A percentile compares a stretch with the other conserved stretches of the same genome.
Evolutionary conservation across 73 alveolate genomes (phyloP).

Genomic region (Paramecium tetraurelia): DNA sequence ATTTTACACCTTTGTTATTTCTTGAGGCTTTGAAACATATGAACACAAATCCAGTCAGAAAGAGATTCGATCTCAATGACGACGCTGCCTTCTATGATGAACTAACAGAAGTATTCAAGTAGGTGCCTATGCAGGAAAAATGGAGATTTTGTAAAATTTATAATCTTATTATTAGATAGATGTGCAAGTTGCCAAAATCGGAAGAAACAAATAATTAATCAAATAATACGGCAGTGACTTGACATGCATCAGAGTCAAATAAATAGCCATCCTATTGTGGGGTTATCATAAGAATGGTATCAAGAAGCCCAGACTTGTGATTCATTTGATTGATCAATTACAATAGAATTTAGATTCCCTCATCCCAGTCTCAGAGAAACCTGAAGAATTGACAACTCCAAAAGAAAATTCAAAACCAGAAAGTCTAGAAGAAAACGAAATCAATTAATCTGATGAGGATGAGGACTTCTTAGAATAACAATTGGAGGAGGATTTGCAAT

Average conservation of each 20-base stretch:
- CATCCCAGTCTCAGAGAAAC: background rate
- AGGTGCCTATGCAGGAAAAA: conserved; percentile 15
- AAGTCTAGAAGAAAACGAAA: background rate
- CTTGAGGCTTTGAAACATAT: background rate
- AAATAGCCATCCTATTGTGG: conserved; percentile 29
- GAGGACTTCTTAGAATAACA: background rate
- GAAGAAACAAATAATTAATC: background rate
- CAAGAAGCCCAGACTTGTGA: background rate
- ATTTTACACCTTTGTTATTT: background rate
- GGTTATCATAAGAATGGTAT: conserved; percentile 23
- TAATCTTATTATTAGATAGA: conserved; percentile 23
- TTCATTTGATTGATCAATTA: background rate
- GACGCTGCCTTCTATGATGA: background rate
- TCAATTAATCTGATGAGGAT: background rate
- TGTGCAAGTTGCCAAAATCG: background rate
- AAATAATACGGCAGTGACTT: background rate
- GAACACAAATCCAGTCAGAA: background rate
- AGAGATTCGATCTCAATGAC: background rate
- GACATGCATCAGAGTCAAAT: background rate
- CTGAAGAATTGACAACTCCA: background rate
- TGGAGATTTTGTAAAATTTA: conserved; percentile 39
- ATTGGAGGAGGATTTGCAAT: background rate
- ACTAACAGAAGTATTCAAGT: background rate
- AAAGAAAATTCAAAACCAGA: background rate
- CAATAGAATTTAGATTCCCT: background rate